Base-by-base conservation (phyloP, 805 yeast species). In the Candida michaelii region DNA sequence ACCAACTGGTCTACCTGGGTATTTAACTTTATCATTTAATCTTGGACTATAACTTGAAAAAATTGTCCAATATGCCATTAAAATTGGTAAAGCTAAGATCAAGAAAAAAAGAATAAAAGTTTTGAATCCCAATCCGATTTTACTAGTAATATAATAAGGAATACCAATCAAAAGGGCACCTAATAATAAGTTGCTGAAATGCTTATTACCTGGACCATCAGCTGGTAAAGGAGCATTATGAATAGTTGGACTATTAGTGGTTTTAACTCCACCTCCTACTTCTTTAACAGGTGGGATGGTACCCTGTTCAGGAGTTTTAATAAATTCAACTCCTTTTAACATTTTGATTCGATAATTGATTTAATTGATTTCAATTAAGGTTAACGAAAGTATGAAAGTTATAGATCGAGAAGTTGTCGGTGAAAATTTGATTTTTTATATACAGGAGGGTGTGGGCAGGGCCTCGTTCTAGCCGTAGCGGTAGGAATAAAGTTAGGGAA, bases 151-250 rank as follows among this genome's bases (percentile, higher is more conserved):
- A 58, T 76, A 82, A 53, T 55, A 76, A 10, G 97, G 96, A 40
- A 85, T 62, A 21, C 76, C 71, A 5, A 73, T 53, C 47, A 85
- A 54, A 23, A 82, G 58, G 2, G 71, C 69, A 15, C 74, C 41
- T 45, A 89, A 57, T 10, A 77, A 57, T 51, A 55, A 55, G 66
- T 89, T 89, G 63, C 77, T 76, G 68, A 89, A 89, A 54, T 82
- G 79, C 59, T 78, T 81, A 24, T 89, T 73, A 18, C 95, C 89
- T 5, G 96, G 87, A 31, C 96, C 97, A 60, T 89, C 97, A 4
- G 95, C 96, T 19, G 95, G 90, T 48, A 88, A 71, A 9, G 89
- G 89, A 2, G 91, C 95, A 60, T 89, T 89, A 58, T 83, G 79
- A 59, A 89, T 88, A 6, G 90, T 71, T 19, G 95, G 95, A 19